Evolutionary conservation across 169 alveolate species (phyloP).

Genomic region (Eimeria zaria): DNA sequence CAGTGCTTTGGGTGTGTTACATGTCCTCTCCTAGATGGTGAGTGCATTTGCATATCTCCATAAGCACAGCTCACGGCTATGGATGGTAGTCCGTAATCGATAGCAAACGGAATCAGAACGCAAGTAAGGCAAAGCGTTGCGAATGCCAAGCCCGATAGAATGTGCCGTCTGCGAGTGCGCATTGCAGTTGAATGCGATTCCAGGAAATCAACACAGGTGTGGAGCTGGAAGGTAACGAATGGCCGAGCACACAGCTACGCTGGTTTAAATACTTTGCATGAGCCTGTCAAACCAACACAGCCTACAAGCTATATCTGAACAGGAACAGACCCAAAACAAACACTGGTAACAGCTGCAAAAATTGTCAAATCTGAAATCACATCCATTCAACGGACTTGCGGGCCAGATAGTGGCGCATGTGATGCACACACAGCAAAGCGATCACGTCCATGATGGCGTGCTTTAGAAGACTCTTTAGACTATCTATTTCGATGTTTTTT

Average conservation of each 20-base stretch:
- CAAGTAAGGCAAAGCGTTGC: background rate
- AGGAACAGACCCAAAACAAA: background rate
- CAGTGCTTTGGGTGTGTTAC: background rate
- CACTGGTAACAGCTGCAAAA: background rate
- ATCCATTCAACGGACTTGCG: background rate
- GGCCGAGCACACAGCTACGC: too few relatives aligned
- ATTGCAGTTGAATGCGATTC: background rate
- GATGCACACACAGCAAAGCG: background rate
- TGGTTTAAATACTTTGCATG: too few relatives aligned
- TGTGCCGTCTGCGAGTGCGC: background rate
- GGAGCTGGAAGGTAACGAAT: too few relatives aligned
- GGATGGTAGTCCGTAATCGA: background rate
- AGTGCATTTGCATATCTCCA: background rate
- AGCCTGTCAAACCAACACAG: background rate
- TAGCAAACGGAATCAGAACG: background rate
- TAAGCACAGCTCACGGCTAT: background rate
- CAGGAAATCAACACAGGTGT: too few relatives aligned
- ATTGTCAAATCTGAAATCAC: too few relatives aligned
- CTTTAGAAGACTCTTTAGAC: background rate
- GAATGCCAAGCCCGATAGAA: background rate
- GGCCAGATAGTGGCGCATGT: background rate
- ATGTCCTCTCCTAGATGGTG: background rate
- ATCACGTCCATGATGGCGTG: too few relatives aligned
- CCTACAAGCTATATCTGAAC: background rate
- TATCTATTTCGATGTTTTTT: too few relatives aligned